Conservation (phyloP, 2,329 filamentous ascomycete species). For the Colletotrichum musicola region DNA sequence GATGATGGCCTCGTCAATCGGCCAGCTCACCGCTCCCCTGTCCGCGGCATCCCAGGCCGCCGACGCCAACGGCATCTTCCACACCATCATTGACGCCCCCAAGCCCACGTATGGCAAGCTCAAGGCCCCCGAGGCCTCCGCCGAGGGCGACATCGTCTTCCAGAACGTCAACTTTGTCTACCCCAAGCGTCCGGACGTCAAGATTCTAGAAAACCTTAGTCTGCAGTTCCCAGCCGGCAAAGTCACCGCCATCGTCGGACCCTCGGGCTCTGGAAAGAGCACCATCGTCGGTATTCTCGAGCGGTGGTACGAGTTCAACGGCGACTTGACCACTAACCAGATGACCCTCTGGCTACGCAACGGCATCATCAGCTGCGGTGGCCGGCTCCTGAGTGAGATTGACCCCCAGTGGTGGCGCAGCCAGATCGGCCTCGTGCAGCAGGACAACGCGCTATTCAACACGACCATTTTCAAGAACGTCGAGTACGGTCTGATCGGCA, state of each 20-base stretch:
- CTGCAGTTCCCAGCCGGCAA: slow-evolving; percentile 51
- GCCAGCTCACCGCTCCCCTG: slow-evolving; percentile 50
- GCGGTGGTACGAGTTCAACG: slow-evolving; percentile 51
- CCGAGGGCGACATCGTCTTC: slow-evolving; percentile 62
- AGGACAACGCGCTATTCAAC: slow-evolving; percentile 67
- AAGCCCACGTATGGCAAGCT: slow-evolving; percentile 52
- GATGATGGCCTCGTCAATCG: slow-evolving; percentile 48
- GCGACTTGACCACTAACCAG: slow-evolving; percentile 30
- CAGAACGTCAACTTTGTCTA: slow-evolving; percentile 51
- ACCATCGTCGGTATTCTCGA: slow-evolving; percentile 55
- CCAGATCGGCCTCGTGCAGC: slow-evolving; percentile 91
- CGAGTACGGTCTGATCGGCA: slow-evolving; percentile 56
- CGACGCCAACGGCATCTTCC: slow-evolving; percentile 52
- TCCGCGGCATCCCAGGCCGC: slow-evolving; percentile 51
- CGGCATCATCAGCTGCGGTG: slow-evolving; percentile 34
- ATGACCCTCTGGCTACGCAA: slow-evolving; percentile 53
- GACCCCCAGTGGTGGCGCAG: slow-evolving; percentile 93
- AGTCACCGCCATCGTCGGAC: slow-evolving; percentile 47
- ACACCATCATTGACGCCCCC: slow-evolving; percentile 59
- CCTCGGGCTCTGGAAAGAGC: slow-evolving; percentile 55
- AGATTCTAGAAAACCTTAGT: slow-evolving; percentile 49
- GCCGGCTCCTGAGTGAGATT: slow-evolving; percentile 68
- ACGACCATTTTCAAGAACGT: slow-evolving; percentile 66
- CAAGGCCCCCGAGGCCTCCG: slow-evolving; percentile 64
- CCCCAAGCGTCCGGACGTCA: slow-evolving; percentile 49